Evolutionary conservation across 1,139 yeast genomes (phyloP).

Genomic region (Suhomyces kunorum): DNA sequence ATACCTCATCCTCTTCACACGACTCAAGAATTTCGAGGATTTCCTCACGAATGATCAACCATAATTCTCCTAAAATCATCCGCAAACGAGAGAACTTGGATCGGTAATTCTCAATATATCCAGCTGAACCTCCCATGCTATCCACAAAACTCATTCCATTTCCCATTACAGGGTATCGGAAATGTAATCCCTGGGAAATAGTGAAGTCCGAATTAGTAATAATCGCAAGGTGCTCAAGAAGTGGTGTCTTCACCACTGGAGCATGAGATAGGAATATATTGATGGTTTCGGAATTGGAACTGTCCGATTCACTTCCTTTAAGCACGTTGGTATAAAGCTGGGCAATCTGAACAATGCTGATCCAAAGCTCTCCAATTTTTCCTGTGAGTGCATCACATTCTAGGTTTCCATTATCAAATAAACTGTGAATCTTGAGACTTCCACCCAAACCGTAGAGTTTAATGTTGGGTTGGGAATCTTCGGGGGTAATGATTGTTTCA

Average conservation of each 20-base stretch:
- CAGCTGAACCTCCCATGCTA: conserved; percentile 37
- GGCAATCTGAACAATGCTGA: conserved; percentile 70
- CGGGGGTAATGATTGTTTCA: conserved; percentile 38
- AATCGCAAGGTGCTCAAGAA: conserved; percentile 68
- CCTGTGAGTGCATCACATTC: conserved; percentile 40
- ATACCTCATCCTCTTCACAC: conserved; percentile 14
- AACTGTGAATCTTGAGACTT: conserved; percentile 61
- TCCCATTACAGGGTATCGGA: conserved; percentile 69
- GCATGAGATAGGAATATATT: conserved; percentile 68
- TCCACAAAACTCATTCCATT: conserved; percentile 68
- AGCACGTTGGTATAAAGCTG: conserved; percentile 35
- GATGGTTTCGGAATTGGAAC: conserved; percentile 37
- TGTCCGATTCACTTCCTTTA: conserved; percentile 1
- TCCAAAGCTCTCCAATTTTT: conserved; percentile 75
- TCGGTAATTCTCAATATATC: conserved; percentile 60
- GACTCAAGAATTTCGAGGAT: conserved; percentile 41
- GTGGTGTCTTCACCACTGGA: conserved; percentile 63
- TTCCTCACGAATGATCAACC: conserved; percentile 60
- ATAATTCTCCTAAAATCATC: conserved; percentile 61
- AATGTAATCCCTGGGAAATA: conserved; percentile 69
- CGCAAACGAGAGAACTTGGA: conserved; percentile 63
- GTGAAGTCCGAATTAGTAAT: conserved; percentile 72
- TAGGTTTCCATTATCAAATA: conserved; percentile 65
- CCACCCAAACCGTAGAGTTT: conserved; percentile 75
- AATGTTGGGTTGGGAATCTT: conserved; percentile 45